Base-by-base conservation (phyloP, 495 filamentous ascomycete species). In the Penicillium paxilli region DNA sequence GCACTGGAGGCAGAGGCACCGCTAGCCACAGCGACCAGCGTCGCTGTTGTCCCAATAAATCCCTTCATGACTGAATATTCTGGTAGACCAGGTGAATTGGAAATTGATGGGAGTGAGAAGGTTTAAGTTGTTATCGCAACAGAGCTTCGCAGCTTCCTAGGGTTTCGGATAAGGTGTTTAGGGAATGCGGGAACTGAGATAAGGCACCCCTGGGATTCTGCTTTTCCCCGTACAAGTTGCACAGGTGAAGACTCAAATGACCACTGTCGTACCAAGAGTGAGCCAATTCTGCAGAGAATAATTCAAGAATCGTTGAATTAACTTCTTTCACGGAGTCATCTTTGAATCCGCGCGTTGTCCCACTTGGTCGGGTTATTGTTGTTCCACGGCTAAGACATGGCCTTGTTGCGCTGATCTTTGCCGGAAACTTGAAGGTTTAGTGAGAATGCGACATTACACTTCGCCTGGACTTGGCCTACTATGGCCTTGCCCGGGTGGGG, bases 21-120 rank as follows among this genome's bases (percentile, higher is more conserved):
- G 6, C n/a, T 37, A 14, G 44, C 59, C 12, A 41, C 52, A 8
- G 35, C 47, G 23, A 55, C 47, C 30, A 51, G 24, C 22, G 44
- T 42, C 32, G 47, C 59, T 44, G 51, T 46, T 23, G 37, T 37
- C 20, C 35, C 48, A 16, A 47, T 20, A 17, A 62, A 16, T 25
- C 37, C 28, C 35, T 62, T 62, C 59, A 62, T 62, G 25, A 10
- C 33, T 42, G 45, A n/a, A n/a, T n/a, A 35, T 30, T 23, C 11
- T 1, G 11, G 11, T 32, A 23, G 28, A 19, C 44, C 16, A 38
- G 8, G 21, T 42, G 40, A 11, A 42, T 42, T 38, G n/a, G 35
- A 38, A 38, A 38, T 16, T 12, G n/a, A n/a, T 19, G 19, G 40
- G 40, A n/a, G n/a, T n/a, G n/a, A n/a, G n/a, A n/a, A n/a, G n/a